Base-by-base conservation (phyloP, 2,329 filamentous ascomycete species). In the Leptographium lundbergii region DNA sequence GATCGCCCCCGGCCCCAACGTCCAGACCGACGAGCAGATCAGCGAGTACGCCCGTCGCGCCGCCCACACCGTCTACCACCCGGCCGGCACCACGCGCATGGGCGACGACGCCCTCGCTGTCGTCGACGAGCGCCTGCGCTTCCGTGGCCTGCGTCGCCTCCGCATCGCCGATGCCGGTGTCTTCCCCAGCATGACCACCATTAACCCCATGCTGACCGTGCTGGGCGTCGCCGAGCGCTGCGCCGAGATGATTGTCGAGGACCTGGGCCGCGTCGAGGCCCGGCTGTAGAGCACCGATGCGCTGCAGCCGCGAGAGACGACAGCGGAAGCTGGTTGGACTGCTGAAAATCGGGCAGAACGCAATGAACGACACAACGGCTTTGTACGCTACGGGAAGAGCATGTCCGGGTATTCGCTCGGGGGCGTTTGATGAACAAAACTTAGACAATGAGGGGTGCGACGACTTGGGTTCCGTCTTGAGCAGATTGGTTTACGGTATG, bases 191-290 rank as follows among this genome's bases (percentile, higher is more conserved):
- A 64, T 66, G 53, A 62, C 65, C 2, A 64, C 61, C 34, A 63
- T 64, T 48, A 63, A 64, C 59, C 62, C 63, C 39, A 63, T 95
- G 91, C 75, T 95, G 68, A 96, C 90, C 1, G 90, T 95, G 6
- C 72, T 95, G 68, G 86, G 83, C 57, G 82, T 95, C 66, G 91
- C 88, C 9, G 91, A 96, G 81, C 80, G 88, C 60, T 86, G 84
- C 6, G 91, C 91, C 0, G 91, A 96, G 78, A 72, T 96, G 70
- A 86, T 96, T 69, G 86, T 86, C 34, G 78, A 85, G 69, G 84
- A 89, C 64, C 87, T 81, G 7, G 60, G 61, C 29, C 58, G 65
- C 60, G 53, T 27, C 9, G 53, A 57, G 36, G 51, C 59, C 25
- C 48, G 56, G 47, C 36, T 64, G 59, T 64, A 56, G 25, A n/a